phyloP scores from a whole-genome alignment of 2,329 filamentous ascomycete genomes.

The Ambrosiella xylebori region DNA sequence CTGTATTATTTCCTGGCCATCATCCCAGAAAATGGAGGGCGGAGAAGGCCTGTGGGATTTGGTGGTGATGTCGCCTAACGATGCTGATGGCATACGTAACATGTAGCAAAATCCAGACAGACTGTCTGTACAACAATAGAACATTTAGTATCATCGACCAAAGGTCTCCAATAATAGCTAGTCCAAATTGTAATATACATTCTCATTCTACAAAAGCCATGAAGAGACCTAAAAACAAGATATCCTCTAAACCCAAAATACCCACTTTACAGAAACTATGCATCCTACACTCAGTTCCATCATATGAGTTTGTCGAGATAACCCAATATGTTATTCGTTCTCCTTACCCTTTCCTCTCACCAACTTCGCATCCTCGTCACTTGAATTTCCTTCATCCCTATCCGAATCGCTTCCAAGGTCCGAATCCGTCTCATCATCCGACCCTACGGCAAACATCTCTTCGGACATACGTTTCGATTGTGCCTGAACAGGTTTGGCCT shows the following conservation, averaged over 20 bases:
- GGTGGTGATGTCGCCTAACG: constrained; percentile 44
- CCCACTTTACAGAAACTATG: background rate
- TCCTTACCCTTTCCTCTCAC: constrained; percentile 25
- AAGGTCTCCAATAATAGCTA: background rate
- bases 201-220: background rate
- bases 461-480: constrained; percentile 44
- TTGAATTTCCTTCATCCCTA: constrained; percentile 16
- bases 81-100: background rate
- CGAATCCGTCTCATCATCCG: constrained; percentile 22
- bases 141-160: background rate
- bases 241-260: background rate
- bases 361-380: constrained; percentile 41
- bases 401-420: background rate
- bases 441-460: constrained; percentile 88
- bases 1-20: constrained; percentile 89
- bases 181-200: background rate
- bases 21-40: constrained; percentile 59
- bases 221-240: background rate
- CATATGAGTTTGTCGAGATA: too few relatives aligned
- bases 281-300: background rate
- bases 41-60: constrained; percentile 73
- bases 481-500: constrained; percentile 14
- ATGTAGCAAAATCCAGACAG: background rate
- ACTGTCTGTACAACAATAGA: constrained; percentile 7
- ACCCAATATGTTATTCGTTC: background rate